phyloP scores from a whole-genome alignment of 2,329 filamentous ascomycete species.

The Exophiala xenobiotica region DNA sequence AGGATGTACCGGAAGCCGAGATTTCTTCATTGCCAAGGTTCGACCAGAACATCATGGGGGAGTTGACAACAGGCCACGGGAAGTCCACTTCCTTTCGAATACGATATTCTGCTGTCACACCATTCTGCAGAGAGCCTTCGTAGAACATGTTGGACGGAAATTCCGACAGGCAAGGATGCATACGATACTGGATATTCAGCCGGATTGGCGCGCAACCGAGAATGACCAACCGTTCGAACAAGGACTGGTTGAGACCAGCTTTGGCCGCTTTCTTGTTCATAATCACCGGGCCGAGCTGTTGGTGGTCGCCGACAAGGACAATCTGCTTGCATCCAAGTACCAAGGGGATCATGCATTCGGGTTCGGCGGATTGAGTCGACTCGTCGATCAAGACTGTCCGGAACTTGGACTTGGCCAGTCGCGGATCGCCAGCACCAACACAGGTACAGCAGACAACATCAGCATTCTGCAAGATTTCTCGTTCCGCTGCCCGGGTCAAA shows the following conservation, averaged over 20 bases:
- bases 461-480: conserved; percentile 90
- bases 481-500: conserved; percentile 86
- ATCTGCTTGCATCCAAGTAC: conserved; percentile 98
- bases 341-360: conserved; percentile 97
- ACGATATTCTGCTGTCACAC: conserved; percentile 84
- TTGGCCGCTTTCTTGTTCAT: conserved; percentile 99
- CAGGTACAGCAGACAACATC: conserved; percentile 99
- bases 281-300: conserved; percentile 95
- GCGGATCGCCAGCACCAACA: conserved; percentile 92
- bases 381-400: conserved; percentile 97
- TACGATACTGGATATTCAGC: conserved; percentile 95
- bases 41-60: conserved; percentile 99
- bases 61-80: conserved; percentile 91
- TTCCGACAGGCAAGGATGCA: conserved; percentile 95
- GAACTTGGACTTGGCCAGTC: conserved; percentile 96
- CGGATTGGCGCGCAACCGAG: conserved; percentile 88
- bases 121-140: conserved; percentile 94
- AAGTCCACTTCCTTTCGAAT: conserved; percentile 94
- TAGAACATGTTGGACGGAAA: conserved; percentile 99
- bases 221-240: conserved; percentile 94
- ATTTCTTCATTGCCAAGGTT: conserved; percentile 98
- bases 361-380: conserved; percentile 95
- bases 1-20: conserved; percentile 94
- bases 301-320: conserved; percentile 96
- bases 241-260: conserved; percentile 94